phyloP scores from a whole-genome alignment of 768 basidiomycete species.

The Ramaria rubella region DNA sequence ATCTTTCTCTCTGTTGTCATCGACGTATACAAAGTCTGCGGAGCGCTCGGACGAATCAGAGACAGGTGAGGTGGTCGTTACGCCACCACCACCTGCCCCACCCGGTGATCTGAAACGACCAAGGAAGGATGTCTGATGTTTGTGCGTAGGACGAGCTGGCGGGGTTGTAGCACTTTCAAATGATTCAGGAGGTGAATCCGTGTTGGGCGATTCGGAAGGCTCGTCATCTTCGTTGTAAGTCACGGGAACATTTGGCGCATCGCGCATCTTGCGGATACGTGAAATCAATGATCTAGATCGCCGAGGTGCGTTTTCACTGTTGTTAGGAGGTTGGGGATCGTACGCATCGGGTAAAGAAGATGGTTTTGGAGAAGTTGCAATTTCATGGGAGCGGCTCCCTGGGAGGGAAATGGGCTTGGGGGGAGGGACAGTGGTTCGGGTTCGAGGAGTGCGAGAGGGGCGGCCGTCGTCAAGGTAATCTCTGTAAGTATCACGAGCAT shows the following conservation, averaged over 20 bases:
- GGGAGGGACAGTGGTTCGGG: slow-evolving; percentile 58
- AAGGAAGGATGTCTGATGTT: slow-evolving; percentile 67
- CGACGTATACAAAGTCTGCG: slow-evolving; percentile 54
- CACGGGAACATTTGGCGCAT: slow-evolving; percentile 78
- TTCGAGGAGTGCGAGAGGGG: slow-evolving; percentile 20
- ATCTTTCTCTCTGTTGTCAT: slow-evolving; percentile 49
- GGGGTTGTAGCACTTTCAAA: slow-evolving; percentile 26
- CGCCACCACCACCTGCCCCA: slow-evolving; percentile 28
- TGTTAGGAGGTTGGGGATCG: not conserved
- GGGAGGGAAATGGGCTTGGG: slow-evolving; percentile 79
- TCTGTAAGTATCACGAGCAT: slow-evolving; percentile 43
- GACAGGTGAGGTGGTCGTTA: slow-evolving; percentile 25
- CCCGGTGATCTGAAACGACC: slow-evolving; percentile 53
- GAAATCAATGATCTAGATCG: slow-evolving; percentile 82
- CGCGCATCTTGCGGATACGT: slow-evolving; percentile 83
- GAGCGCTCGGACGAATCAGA: slow-evolving; percentile 34
- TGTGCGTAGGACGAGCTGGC: slow-evolving; percentile 54
- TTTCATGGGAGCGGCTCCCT: slow-evolving; percentile 29
- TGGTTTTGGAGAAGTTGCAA: slow-evolving; percentile 28
- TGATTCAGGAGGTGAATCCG: slow-evolving; percentile 40
- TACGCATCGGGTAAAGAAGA: slow-evolving; percentile 32
- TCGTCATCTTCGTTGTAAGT: slow-evolving; percentile 34
- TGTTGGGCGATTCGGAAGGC: slow-evolving; percentile 29
- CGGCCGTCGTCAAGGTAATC: slow-evolving; percentile 39
- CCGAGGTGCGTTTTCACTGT: slow-evolving; percentile 45